These are phyloP conservation scores for Ustilago bromivora DNA, from an alignment of 1,284 basidiomycete species.

Conservation along the genomic window DNA sequence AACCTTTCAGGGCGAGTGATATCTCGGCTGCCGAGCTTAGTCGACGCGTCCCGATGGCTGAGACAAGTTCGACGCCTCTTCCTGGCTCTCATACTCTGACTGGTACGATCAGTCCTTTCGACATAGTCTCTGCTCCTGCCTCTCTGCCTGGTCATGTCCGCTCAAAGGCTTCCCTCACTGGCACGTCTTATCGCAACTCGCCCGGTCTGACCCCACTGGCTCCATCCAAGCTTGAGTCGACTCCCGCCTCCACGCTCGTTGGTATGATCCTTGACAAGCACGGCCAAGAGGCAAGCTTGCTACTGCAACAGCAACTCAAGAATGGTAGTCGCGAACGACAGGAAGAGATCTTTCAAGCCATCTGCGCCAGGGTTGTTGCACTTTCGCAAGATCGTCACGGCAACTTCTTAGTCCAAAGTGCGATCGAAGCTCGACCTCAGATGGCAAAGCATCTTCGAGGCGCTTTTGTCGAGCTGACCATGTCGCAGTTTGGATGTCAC, in stretches of 20 bases:
- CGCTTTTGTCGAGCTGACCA: constrained; percentile 51
- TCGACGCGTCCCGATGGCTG: constrained; percentile 27
- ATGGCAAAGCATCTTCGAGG: constrained; percentile 50
- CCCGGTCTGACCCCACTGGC: constrained; percentile 9
- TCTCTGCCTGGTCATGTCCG: constrained; percentile 9
- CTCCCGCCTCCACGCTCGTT: constrained; percentile 29
- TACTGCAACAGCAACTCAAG: constrained; percentile 66
- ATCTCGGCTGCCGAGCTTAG: constrained; percentile 23
- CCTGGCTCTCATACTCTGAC: neutral
- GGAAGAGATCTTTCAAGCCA: constrained; percentile 44
- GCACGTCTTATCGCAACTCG: constrained; percentile 18
- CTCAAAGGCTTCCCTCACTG: constrained; percentile 2
- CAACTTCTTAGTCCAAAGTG: constrained; percentile 64
- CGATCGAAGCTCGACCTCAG: constrained; percentile 35
- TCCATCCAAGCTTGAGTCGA: constrained; percentile 22
- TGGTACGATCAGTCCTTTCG: neutral
- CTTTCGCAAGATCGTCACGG: constrained; percentile 62
- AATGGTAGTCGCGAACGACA: constrained; percentile 25
- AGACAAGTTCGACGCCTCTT: neutral
- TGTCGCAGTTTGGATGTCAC: constrained; percentile 63
- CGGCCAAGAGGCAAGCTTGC: constrained; percentile 57
- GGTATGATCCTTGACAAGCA: constrained; percentile 41
- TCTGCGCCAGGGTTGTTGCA: constrained; percentile 38
- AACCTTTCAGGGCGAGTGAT: constrained; percentile 15
- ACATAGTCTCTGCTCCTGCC: neutral